Evolutionary conservation across 164 flowering plant species (phyloP).

Genomic region (Umbellularia californica): DNA sequence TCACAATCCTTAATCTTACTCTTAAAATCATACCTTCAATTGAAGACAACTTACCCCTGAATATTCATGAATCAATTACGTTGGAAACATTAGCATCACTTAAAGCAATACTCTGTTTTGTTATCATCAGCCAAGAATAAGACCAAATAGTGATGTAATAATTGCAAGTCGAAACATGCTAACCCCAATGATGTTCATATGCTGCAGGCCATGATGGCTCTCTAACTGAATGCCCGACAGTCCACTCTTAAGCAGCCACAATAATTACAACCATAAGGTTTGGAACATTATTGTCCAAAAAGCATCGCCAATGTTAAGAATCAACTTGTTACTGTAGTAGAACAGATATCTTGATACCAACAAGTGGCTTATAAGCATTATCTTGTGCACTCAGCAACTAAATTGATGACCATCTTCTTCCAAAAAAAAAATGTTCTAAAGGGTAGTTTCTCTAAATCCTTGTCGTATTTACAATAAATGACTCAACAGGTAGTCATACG

Average conservation of each 20-base stretch:
- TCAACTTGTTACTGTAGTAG: not conserved
- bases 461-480: conserved; percentile 4
- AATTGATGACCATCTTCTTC: not conserved
- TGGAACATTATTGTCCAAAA: not conserved
- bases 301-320: not conserved
- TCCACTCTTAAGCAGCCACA: conserved; percentile 1
- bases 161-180: not conserved
- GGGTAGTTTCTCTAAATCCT: conserved; percentile 2
- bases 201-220: not conserved
- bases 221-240: not conserved
- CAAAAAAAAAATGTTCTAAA: not conserved
- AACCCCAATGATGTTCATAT: not conserved
- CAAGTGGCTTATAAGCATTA: not conserved
- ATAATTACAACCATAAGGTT: conserved; percentile 5
- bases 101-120: not conserved
- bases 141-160: not conserved
- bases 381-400: not conserved
- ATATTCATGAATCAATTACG: not conserved
- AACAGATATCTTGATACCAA: conserved; percentile 3
- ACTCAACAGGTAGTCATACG: not conserved
- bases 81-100: not conserved
- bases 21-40: no score
- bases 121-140: conserved; percentile 1
- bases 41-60: no score
- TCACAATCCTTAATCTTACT: no score